Conservation (phyloP, 345 rosid genomes). For the Mallotus nudiflorus region DNA sequence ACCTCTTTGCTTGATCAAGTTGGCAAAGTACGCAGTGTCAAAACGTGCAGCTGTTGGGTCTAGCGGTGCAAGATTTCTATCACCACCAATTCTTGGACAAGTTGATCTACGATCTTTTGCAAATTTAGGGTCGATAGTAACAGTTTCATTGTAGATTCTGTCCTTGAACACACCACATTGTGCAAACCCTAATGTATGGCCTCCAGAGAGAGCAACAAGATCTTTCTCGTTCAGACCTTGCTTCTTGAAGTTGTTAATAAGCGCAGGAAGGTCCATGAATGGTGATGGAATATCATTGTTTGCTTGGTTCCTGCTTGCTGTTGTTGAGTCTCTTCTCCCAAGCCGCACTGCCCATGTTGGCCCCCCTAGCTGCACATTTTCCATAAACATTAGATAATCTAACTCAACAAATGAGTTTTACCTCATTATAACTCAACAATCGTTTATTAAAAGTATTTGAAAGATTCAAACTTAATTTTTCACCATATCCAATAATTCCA, state of each 20-base stretch:
- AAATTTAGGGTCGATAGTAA: constrained; percentile 32
- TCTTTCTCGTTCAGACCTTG: constrained; percentile 46
- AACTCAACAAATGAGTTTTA: no score
- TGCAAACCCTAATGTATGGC: constrained; percentile 51
- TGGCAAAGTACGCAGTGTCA: constrained; percentile 39
- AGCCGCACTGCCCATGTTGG: constrained; percentile 51
- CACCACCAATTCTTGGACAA: constrained; percentile 34
- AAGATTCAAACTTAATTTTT: no score
- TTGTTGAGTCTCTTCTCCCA: constrained; percentile 66
- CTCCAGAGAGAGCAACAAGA: constrained; percentile 55
- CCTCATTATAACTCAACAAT: no score
- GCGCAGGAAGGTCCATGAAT: constrained; percentile 33
- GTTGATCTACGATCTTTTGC: constrained; percentile 29
- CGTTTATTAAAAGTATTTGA: no score
- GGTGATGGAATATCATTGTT: constrained; percentile 37
- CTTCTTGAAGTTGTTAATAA: constrained; percentile 37
- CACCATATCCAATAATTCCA: no score
- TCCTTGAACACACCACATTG: constrained; percentile 29
- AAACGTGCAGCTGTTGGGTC: constrained; percentile 34
- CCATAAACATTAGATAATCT: no score
- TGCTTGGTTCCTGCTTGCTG: constrained; percentile 39
- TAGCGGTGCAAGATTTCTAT: constrained; percentile 37
- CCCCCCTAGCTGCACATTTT: constrained; percentile 51
- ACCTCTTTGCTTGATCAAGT: constrained; percentile 38
- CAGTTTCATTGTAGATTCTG: constrained; percentile 37